These are phyloP conservation scores for Daldinia concentrica DNA, from an alignment of 495 filamentous ascomycete species.

Conservation along the genomic window DNA sequence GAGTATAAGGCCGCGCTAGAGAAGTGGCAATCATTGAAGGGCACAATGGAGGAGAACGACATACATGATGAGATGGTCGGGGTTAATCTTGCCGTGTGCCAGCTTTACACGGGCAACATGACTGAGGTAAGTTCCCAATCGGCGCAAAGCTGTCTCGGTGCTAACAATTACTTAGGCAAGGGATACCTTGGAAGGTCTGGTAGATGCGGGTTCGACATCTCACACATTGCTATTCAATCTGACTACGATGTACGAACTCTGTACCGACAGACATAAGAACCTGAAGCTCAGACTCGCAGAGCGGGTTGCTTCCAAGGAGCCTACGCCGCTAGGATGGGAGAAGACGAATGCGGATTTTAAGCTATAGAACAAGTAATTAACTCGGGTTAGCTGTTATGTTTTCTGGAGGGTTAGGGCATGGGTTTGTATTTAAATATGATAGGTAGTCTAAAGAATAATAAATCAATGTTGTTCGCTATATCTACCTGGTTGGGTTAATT, in stretches of 20 bases:
- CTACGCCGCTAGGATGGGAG: conserved; percentile 62
- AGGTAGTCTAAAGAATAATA: background rate
- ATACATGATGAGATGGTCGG: conserved; percentile 66
- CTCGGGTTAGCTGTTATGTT: background rate
- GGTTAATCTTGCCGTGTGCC: conserved; percentile 83
- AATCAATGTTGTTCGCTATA: background rate
- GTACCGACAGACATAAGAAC: conserved; percentile 74
- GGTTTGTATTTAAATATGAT: background rate
- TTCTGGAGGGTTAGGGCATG: background rate
- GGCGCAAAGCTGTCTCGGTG: background rate
- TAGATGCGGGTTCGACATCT: conserved; percentile 70
- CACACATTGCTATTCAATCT: conserved; percentile 87
- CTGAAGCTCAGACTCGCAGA: conserved; percentile 77
- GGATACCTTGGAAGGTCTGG: conserved; percentile 67
- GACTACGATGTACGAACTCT: conserved; percentile 90
- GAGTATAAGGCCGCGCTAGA: conserved; percentile 69
- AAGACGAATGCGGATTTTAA: conserved; percentile 81
- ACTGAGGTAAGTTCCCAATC: conserved; percentile 64
- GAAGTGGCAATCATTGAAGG: conserved; percentile 69
- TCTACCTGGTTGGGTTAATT: background rate
- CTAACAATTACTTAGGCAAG: conserved; percentile 60
- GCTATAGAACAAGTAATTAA: conserved; percentile 58
- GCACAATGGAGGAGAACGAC: conserved; percentile 45
- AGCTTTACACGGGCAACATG: conserved; percentile 81
- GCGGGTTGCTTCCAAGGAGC: conserved; percentile 66